A percentile compares a stretch with the other conserved stretches of the same genome.
These are phyloP conservation scores for Westerdykella ornata DNA, from an alignment of 2,329 filamentous ascomycete genomes.

Conservation along the genomic window DNA sequence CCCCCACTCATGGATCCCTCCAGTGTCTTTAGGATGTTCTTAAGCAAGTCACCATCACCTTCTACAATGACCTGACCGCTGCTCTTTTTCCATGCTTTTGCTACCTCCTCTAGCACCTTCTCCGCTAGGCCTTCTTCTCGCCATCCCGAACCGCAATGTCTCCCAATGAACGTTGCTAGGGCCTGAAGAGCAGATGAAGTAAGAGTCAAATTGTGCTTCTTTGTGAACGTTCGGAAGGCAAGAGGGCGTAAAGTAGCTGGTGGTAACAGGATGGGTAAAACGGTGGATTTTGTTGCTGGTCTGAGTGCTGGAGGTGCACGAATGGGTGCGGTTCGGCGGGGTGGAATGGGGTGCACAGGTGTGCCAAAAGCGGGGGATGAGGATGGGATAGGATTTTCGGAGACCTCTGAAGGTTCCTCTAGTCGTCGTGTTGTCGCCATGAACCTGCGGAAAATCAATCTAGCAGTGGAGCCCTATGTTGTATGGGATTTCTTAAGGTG, in stretches of 20 bases:
- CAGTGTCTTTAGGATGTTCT: conserved; percentile 72
- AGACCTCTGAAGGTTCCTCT: conserved; percentile 25
- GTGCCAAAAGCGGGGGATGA: conserved; percentile 89
- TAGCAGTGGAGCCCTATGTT: neutral
- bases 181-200: conserved; percentile 79
- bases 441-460: neutral
- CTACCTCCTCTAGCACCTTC: conserved; percentile 83
- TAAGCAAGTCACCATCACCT: conserved; percentile 62
- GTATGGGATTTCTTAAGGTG: neutral
- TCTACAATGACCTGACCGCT: conserved; percentile 89
- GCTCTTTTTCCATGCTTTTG: conserved; percentile 83
- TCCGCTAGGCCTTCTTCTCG: conserved; percentile 91
- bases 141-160: conserved; percentile 94
- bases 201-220: conserved; percentile 91
- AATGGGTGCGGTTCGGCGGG: conserved; percentile 39
- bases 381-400: conserved; percentile 62
- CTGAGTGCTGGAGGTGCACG: conserved; percentile 44
- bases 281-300: conserved; percentile 51
- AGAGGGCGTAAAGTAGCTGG: conserved; percentile 80
- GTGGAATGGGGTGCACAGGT: conserved; percentile 69
- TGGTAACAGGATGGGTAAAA: conserved; percentile 84
- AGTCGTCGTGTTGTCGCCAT: conserved; percentile 29
- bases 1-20: conserved; percentile 90
- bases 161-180: conserved; percentile 82
- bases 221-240: conserved; percentile 92